phyloP scores from a whole-genome alignment of 306 rosid species.

The Cucurbita maxima region DNA sequence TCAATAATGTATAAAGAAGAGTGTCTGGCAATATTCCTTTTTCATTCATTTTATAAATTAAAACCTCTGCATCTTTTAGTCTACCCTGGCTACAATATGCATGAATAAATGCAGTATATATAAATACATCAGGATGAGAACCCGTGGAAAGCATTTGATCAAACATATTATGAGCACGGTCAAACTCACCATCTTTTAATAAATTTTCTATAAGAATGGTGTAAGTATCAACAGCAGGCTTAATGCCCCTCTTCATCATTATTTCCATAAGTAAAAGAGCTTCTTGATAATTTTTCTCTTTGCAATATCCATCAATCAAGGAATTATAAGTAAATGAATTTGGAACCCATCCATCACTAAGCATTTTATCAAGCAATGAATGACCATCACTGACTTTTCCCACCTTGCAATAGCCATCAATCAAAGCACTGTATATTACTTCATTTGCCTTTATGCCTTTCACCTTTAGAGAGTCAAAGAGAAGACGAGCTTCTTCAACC shows the following conservation, averaged over 20 bases:
- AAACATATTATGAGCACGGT: slow-evolving; percentile 26
- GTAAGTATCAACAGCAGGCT: slow-evolving; percentile 43
- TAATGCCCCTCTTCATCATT: slow-evolving; percentile 36
- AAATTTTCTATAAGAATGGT: slow-evolving; percentile 43
- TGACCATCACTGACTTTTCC: slow-evolving; percentile 43
- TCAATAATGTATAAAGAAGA: slow-evolving; percentile 32
- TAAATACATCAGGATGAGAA: slow-evolving; percentile 44
- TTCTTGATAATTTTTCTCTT: slow-evolving; percentile 37
- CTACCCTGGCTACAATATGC: slow-evolving; percentile 60
- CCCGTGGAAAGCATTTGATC: slow-evolving; percentile 49
- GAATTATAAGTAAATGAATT: slow-evolving; percentile 47
- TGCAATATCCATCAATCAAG: slow-evolving; percentile 64
- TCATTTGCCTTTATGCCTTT: slow-evolving; percentile 38
- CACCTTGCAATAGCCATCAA: slow-evolving; percentile 64
- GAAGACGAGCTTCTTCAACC: slow-evolving; percentile 37
- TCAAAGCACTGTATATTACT: slow-evolving; percentile 44
- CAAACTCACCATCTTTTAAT: slow-evolving; percentile 44
- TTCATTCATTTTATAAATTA: slow-evolving; percentile 37
- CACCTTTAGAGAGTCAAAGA: slow-evolving; percentile 47
- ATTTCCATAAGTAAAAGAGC: slow-evolving; percentile 33
- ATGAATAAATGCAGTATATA: slow-evolving; percentile 56
- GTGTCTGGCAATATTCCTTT: slow-evolving; percentile 54
- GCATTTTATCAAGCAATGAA: slow-evolving; percentile 47
- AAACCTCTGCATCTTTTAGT: slow-evolving; percentile 51
- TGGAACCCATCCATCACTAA: slow-evolving; percentile 43